Conservation (phyloP, 306 rosid species). For the Citrullus colocynthis region DNA sequence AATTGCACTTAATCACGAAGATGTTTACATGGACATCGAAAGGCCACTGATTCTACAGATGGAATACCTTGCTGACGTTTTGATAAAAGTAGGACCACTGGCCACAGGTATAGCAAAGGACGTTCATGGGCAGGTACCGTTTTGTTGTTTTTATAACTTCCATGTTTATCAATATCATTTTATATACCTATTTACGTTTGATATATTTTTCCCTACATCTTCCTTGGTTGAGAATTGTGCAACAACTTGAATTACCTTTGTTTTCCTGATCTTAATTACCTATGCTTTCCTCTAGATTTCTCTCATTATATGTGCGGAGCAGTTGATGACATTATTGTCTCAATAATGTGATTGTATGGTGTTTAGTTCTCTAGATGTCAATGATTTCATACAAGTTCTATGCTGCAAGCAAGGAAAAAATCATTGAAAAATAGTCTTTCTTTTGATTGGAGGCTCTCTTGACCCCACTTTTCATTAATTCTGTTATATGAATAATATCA, state of each 20-base stretch:
- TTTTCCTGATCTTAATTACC: background rate
- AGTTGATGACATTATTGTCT: background rate
- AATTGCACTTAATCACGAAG: conserved; percentile 63
- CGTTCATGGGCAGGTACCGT: conserved; percentile 92
- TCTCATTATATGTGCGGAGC: background rate
- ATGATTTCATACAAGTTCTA: background rate
- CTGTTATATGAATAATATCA: too few species aligned
- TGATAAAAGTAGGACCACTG: conserved; percentile 69
- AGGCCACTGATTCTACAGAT: conserved; percentile 58
- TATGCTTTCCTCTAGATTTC: background rate
- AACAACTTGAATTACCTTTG: background rate
- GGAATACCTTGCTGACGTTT: conserved; percentile 72
- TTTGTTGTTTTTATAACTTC: background rate
- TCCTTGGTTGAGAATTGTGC: background rate
- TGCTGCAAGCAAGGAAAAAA: background rate
- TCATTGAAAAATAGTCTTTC: background rate
- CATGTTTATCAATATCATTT: background rate
- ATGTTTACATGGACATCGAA: conserved; percentile 49
- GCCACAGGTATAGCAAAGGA: conserved; percentile 92
- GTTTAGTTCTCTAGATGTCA: background rate
- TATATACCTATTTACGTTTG: background rate
- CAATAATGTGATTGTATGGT: background rate
- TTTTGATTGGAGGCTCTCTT: background rate
- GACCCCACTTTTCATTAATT: background rate
- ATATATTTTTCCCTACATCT: background rate